Conservation (phyloP, 768 basidiomycete genomes). For the Amyloporia xantha region DNA sequence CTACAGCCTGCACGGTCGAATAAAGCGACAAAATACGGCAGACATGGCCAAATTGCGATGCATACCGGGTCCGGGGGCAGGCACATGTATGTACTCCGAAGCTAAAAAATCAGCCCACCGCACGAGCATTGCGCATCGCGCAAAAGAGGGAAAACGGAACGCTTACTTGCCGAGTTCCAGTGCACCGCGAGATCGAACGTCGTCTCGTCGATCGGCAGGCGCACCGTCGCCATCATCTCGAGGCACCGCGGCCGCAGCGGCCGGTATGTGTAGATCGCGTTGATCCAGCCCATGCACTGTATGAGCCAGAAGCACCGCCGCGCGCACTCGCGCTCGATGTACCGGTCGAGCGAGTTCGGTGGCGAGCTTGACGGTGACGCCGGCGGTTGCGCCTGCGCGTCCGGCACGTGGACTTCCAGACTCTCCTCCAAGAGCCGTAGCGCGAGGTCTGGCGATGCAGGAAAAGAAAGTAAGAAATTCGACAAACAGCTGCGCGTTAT, state of each 20-base stretch:
- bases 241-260: slow-evolving; percentile 26
- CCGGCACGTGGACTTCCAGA: slow-evolving; percentile 58
- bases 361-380: slow-evolving; percentile 41
- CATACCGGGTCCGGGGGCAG: slow-evolving; percentile 50
- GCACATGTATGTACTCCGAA: slow-evolving; percentile 63
- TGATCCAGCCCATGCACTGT: slow-evolving; percentile 49
- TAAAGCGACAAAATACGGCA: slow-evolving; percentile 65
- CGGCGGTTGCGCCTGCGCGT: slow-evolving; percentile 42
- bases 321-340: slow-evolving; percentile 68
- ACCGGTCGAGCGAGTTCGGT: slow-evolving; percentile 52
- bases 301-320: slow-evolving; percentile 80
- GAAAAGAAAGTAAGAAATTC: background rate
- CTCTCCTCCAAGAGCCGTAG: slow-evolving; percentile 61
- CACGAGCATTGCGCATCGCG: slow-evolving; percentile 1
- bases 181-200: slow-evolving; percentile 55
- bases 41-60: slow-evolving; percentile 72
- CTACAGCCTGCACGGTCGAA: slow-evolving; percentile 47
- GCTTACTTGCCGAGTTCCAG: slow-evolving; percentile 15
- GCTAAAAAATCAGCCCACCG: slow-evolving; percentile 2
- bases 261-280: slow-evolving; percentile 32
- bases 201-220: slow-evolving; percentile 76
- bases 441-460: slow-evolving; percentile 45
- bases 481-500: background rate
- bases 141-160: background rate
- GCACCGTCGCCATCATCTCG: slow-evolving; percentile 39